phyloP scores from a whole-genome alignment of 2,329 filamentous ascomycete genomes.

The Aspergillus sp. region DNA sequence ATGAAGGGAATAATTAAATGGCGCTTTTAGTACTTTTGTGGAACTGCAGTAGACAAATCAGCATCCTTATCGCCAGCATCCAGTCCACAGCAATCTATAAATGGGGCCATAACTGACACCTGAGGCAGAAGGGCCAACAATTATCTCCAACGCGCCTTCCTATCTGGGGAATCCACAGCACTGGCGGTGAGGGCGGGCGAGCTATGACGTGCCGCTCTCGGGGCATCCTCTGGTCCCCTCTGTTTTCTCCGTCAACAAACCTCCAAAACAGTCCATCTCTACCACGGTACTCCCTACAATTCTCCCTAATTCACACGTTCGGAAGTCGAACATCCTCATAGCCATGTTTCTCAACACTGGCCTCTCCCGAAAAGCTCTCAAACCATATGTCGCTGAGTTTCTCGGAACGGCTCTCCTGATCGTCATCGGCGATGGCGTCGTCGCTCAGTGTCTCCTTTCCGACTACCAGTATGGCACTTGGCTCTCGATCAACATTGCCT shows the following conservation, averaged over 20 bases:
- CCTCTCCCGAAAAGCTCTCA: constrained; percentile 23
- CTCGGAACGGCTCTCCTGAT: constrained; percentile 35
- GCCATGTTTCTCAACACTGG: constrained; percentile 14
- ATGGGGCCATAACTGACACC: not conserved
- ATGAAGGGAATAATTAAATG: too few relatives aligned
- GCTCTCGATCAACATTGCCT: constrained; percentile 38
- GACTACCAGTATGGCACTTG: constrained; percentile 38
- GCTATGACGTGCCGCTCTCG: not conserved
- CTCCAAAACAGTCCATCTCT: not conserved
- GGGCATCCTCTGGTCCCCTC: not conserved
- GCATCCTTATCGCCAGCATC: not conserved
- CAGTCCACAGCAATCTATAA: not conserved
- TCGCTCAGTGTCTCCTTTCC: constrained; percentile 35
- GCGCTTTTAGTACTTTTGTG: too few relatives aligned
- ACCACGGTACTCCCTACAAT: not conserved
- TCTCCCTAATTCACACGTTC: not conserved
- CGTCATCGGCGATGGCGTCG: constrained; percentile 36
- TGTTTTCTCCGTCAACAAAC: not conserved
- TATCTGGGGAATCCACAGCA: not conserved
- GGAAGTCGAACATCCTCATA: not conserved
- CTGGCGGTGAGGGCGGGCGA: not conserved
- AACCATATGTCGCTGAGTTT: constrained; percentile 34
- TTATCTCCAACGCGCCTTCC: not conserved
- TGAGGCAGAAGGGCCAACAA: not conserved
- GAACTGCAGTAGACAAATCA: not conserved